Conservation (phyloP, 345 rosid genomes). For the Salix purpurea region DNA sequence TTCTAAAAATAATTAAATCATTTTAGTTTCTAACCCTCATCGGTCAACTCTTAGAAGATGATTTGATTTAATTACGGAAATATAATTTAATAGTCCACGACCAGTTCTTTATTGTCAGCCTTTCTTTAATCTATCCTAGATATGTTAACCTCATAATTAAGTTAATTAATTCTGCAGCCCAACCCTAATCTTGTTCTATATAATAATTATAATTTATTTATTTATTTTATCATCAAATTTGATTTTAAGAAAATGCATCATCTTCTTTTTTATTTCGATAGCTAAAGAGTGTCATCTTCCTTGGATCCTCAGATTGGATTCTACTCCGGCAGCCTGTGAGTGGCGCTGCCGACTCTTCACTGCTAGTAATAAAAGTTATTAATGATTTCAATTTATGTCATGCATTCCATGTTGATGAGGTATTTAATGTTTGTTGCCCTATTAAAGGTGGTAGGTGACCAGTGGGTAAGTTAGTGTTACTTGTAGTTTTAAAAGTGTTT, state of each 20-base stretch:
- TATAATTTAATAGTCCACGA: too few species aligned
- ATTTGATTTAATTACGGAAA: too few species aligned
- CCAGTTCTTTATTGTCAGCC: neutral
- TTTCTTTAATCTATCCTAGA: too few species aligned
- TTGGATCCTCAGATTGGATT: neutral
- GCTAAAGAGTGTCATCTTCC: neutral
- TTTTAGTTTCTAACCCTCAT: neutral
- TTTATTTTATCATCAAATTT: neutral
- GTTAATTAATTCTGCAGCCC: neutral
- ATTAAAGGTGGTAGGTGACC: constrained; percentile 1
- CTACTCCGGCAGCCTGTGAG: neutral
- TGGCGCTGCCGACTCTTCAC: neutral
- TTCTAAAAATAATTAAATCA: neutral
- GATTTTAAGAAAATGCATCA: neutral
- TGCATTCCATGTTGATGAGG: neutral
- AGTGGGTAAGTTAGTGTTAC: too few species aligned
- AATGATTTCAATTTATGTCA: neutral
- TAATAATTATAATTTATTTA: too few species aligned
- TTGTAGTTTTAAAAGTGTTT: too few species aligned
- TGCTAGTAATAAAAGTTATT: neutral
- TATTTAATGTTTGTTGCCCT: neutral
- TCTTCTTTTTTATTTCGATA: too few species aligned
- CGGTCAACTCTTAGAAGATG: too few species aligned
- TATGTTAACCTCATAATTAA: neutral
- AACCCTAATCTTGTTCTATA: neutral